A percentile compares a stretch with the other conserved stretches of the same genome.
Conservation (phyloP, 805 yeast genomes). For the Brettanomyces bruxellensis region DNA sequence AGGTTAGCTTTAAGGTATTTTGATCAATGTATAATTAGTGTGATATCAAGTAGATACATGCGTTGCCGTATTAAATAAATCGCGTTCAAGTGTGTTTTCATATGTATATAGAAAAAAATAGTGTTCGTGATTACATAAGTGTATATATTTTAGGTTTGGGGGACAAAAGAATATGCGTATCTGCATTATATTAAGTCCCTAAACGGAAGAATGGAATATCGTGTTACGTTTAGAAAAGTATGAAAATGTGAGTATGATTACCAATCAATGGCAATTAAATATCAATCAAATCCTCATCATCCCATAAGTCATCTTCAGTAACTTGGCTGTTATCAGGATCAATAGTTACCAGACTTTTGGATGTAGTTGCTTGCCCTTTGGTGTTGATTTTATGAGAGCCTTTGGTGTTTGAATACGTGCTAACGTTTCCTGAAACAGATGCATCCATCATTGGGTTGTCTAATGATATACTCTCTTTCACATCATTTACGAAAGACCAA, state of each 20-base stretch:
- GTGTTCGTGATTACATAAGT: too few relatives aligned
- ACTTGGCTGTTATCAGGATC: neutral
- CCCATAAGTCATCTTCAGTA: constrained; percentile 20
- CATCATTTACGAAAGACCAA: constrained; percentile 45
- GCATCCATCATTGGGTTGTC: neutral
- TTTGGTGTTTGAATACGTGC: too few relatives aligned
- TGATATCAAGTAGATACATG: neutral
- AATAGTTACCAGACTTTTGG: neutral
- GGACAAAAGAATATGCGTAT: too few relatives aligned
- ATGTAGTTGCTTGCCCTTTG: neutral
- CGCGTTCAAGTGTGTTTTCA: neutral
- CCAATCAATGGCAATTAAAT: neutral
- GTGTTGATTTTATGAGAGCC: neutral
- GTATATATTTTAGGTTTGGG: too few relatives aligned
- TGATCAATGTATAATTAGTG: neutral
- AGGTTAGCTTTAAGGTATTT: neutral
- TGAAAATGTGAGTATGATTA: neutral
- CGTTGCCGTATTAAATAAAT: neutral
- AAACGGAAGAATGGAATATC: too few relatives aligned
- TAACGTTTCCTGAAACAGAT: neutral
- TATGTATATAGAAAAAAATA: too few relatives aligned
- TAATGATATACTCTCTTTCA: constrained; percentile 18
- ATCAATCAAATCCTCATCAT: constrained; percentile 11
- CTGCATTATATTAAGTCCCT: too few relatives aligned
- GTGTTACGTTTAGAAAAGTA: neutral